Conservation (phyloP, 2,329 filamentous ascomycete genomes). For the Aspergillus candidus region DNA sequence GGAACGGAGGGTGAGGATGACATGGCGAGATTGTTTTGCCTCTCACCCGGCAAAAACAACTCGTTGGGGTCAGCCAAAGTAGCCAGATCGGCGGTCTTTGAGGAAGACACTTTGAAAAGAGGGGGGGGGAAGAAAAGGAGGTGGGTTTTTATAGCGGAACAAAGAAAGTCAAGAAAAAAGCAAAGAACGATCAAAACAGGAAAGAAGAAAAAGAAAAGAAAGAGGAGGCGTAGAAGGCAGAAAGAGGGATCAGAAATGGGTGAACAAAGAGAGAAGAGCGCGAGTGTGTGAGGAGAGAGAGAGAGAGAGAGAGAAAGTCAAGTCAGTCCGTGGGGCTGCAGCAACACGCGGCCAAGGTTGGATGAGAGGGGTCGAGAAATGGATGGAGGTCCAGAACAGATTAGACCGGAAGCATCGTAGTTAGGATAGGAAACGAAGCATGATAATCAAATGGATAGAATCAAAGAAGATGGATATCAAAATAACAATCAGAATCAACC, state of each 20-base stretch:
- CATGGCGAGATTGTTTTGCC: constrained; percentile 51
- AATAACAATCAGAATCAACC: too few species aligned
- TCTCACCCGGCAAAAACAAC: constrained; percentile 37
- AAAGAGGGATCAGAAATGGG: constrained; percentile 3
- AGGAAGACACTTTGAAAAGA: constrained; percentile 14
- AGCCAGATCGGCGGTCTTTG: constrained; percentile 30
- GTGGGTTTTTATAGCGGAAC: too few species aligned
- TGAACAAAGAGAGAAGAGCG: neutral
- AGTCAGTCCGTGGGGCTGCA: too few species aligned
- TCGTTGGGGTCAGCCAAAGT: constrained; percentile 35
- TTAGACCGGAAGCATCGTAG: too few species aligned
- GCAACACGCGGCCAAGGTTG: too few species aligned
- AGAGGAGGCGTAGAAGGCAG: neutral
- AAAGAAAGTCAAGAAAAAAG: constrained; percentile 2
- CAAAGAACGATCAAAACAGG: constrained; percentile 3
- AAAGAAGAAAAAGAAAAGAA: constrained; percentile 6
- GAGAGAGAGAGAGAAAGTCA: too few species aligned
- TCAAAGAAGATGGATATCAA: too few species aligned
- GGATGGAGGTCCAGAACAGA: too few species aligned
- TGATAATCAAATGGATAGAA: too few species aligned
- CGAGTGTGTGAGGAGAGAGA: too few species aligned
- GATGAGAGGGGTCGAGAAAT: too few species aligned
- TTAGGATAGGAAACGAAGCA: too few species aligned
- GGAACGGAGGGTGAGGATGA: constrained; percentile 66
- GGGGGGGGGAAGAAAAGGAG: constrained; percentile 4